Conservation (phyloP, 1,284 basidiomycete genomes). For the Boletus sp. region DNA sequence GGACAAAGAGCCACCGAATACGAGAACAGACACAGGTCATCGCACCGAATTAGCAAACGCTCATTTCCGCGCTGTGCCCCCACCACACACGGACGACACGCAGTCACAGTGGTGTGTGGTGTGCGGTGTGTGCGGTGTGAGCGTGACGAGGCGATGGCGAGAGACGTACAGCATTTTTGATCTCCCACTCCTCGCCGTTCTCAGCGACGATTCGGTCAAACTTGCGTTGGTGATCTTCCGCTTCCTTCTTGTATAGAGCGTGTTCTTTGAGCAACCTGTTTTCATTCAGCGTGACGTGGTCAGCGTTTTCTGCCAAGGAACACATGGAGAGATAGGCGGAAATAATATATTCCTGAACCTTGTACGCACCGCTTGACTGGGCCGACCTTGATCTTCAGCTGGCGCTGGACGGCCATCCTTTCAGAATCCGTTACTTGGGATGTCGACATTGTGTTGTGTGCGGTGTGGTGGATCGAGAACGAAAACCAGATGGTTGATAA, state of each 20-base stretch:
- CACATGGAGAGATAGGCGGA: slow-evolving; percentile 25
- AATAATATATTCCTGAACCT: slow-evolving; percentile 15
- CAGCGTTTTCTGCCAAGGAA: slow-evolving; percentile 11
- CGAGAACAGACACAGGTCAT: slow-evolving; percentile 9
- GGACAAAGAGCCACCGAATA: slow-evolving; percentile 20
- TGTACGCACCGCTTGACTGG: slow-evolving; percentile 75
- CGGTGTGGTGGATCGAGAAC: slow-evolving; percentile 18
- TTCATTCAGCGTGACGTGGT: slow-evolving; percentile 43
- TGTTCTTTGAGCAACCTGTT: slow-evolving; percentile 74
- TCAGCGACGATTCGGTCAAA: slow-evolving; percentile 67
- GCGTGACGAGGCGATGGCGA: slow-evolving; percentile 9
- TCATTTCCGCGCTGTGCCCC: slow-evolving; percentile 38
- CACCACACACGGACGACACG: slow-evolving; percentile 21
- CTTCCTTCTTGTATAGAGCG: slow-evolving; percentile 70
- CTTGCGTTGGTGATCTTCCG: slow-evolving; percentile 58
- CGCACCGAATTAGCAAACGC: slow-evolving; percentile 28
- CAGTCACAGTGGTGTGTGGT: slow-evolving; percentile 3
- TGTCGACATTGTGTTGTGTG: slow-evolving; percentile 29
- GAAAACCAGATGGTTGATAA: slow-evolving; percentile 5
- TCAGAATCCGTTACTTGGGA: slow-evolving; percentile 16
- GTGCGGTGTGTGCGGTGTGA: background rate
- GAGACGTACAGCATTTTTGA: slow-evolving; percentile 76
- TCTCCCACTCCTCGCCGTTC: slow-evolving; percentile 74
- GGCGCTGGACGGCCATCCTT: slow-evolving; percentile 51
- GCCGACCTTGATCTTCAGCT: slow-evolving; percentile 83